Conservation (phyloP, 2,329 filamentous ascomycete genomes). For the Fusarium paranaense region DNA sequence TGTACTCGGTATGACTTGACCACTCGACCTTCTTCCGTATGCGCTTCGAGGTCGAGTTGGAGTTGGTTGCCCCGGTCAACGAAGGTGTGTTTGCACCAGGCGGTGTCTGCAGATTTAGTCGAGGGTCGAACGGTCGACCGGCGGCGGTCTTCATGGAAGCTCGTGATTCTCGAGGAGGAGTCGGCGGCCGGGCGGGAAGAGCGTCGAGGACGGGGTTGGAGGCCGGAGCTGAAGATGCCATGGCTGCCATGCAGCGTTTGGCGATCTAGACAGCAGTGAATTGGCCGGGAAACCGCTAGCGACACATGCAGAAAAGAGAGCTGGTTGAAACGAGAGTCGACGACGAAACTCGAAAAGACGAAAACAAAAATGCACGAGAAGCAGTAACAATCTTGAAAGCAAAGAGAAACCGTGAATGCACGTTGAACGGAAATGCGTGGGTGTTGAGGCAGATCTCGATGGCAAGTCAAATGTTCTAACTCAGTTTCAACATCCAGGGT, state of each 20-base stretch:
- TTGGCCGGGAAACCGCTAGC: constrained; percentile 41
- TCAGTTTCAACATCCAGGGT: constrained; percentile 7
- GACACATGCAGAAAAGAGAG: constrained; percentile 36
- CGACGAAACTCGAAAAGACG: constrained; percentile 1
- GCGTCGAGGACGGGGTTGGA: constrained; percentile 59
- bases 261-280: constrained; percentile 54
- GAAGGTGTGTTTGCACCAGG: constrained; percentile 61
- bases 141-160: constrained; percentile 51
- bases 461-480: constrained; percentile 24
- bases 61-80: constrained; percentile 55
- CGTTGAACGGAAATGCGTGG: constrained; percentile 8
- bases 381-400: not conserved
- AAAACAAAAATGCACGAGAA: constrained; percentile 2
- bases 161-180: constrained; percentile 70
- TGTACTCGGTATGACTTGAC: constrained; percentile 67
- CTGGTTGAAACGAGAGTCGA: constrained; percentile 4
- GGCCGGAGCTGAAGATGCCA: constrained; percentile 56
- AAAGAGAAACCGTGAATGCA: not conserved
- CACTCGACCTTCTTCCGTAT: constrained; percentile 68
- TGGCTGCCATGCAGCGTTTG: constrained; percentile 53
- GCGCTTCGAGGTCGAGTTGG: constrained; percentile 57
- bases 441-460: constrained; percentile 20
- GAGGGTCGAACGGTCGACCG: constrained; percentile 52
- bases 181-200: constrained; percentile 71
- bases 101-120: constrained; percentile 61